Evolutionary conservation across 345 rosid genomes (phyloP).

Genomic region (Carallia pectinifolia): DNA sequence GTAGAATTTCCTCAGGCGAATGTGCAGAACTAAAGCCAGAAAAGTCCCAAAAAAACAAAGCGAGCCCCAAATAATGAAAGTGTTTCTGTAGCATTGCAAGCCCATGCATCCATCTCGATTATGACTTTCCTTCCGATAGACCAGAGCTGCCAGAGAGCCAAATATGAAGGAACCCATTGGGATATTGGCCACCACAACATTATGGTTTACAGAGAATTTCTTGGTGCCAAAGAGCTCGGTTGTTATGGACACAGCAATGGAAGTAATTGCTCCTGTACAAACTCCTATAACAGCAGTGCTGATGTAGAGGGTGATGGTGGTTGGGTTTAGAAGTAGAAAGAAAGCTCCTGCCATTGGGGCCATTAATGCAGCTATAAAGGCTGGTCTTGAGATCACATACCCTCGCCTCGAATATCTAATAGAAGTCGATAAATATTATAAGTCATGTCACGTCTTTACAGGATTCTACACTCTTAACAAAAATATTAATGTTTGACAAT

Average conservation of each 20-base stretch:
- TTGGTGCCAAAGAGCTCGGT: constrained; percentile 72
- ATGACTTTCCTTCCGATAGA: constrained; percentile 44
- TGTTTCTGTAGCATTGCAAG: constrained; percentile 50
- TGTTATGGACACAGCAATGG: constrained; percentile 67
- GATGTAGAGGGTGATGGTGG: constrained; percentile 39
- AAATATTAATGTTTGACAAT: background rate
- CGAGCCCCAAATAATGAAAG: constrained; percentile 70
- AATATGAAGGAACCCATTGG: constrained; percentile 78
- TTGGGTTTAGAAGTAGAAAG: constrained; percentile 48
- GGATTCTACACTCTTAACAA: too few species aligned
- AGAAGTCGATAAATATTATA: too few species aligned
- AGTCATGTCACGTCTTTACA: too few species aligned
- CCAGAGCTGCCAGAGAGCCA: constrained; percentile 66
- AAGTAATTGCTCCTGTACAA: constrained; percentile 73
- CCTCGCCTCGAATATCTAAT: constrained; percentile 37
- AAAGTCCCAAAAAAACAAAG: constrained; percentile 55
- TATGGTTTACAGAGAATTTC: constrained; percentile 80
- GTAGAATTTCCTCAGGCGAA: constrained; percentile 59
- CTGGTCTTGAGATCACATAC: constrained; percentile 51
- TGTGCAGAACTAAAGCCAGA: constrained; percentile 46
- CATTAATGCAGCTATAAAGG: constrained; percentile 49
- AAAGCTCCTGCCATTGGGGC: constrained; percentile 62
- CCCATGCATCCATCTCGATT: constrained; percentile 59
- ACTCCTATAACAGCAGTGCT: constrained; percentile 72
- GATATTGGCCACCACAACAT: constrained; percentile 68